Evolutionary conservation across 495 filamentous ascomycete species (phyloP), one percentile per base, ranked within the genome.

Genomic region (Aspergillus avenaceus): DNA sequence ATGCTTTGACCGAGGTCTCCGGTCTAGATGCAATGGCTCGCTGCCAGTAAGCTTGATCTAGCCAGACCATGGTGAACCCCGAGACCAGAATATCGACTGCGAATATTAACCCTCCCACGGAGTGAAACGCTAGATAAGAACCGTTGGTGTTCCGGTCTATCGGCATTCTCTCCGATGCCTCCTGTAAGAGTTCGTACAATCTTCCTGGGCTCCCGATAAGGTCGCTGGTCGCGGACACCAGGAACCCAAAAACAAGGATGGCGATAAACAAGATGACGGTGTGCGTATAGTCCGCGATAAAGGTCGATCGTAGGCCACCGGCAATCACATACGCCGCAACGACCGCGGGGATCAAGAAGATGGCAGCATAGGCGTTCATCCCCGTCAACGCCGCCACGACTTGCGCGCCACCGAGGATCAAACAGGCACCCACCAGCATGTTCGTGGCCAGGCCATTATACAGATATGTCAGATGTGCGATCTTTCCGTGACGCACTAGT

Each of bases 71-170:
- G 5, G 58, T 60, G 36, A 69, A 67, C 5, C 64, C 61, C 18
- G 66, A 55, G 36, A 60, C 59, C 23, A 70, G 56, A 11, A 64
- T 34, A 36, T 70, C 69, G 26, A 70, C 53, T 2, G 63, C 70
- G 47, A 76, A 76, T 18, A 71, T 60, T 4, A 71, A 58, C 3
- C 62, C 71, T n/a, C 69, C 71, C 31, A 71, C 64, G 8, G 69
- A 75, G 12, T 63, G 72, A 60, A 82, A 75, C 4, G 78, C 70
- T n/a, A 82, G 61, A 58, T 78, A 80, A 3, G 70, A 75, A 6
- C 75, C 78, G 2, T 72, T 67, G 2, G 65, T 64, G 47, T 81
- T 82, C 9, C 75, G 65, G 0, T 63, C 63, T 6, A 81, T 66
- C 1, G 77, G 78, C 46, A 69, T 71, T 9, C 50, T 61, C 36